Base-by-base conservation (phyloP, 1,284 basidiomycete species). In the Malassezia globosa region DNA sequence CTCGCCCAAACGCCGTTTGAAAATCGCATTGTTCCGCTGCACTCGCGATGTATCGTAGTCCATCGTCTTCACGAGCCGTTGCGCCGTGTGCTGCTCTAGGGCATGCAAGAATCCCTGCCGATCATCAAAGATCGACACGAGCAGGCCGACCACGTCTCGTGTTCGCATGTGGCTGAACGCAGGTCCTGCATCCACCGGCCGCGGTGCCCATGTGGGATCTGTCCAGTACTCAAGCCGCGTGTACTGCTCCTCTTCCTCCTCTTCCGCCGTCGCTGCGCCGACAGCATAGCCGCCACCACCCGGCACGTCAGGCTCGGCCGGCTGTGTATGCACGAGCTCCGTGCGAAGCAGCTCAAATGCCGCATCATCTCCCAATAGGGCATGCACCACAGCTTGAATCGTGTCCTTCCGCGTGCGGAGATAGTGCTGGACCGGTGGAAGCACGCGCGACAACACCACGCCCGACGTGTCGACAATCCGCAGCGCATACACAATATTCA, bases 401-500 rank as follows among this genome's bases (percentile, higher is more conserved):
- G 63, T 70, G 31, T 70, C 67, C n/a, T 50, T 47, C 19, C 67
- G 55, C 7, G 47, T 54, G 13, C 67, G 62, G 33, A 69, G 54
- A 27, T 66, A 67, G 10, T 50, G 40, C 18, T 66, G 52, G 3
- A 69, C 43, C 5, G 65, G 61, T n/a, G 61, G 61, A 11, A 64
- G 60, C 33, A 67, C 58, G 14, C 59, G 61, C 11, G 63, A 66
- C 3, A 97, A 76, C 3, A 97, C 76, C 0, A 96, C 89, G 0
- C 90, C 90, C 0, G 83, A 83, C 1, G 89, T 86, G 69, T 97
- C 92, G 23, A 97, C 76, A 37, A 90, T 80, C 1, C 90, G 82
- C 13, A 97, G 74, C 62, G 86, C 88, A 56, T 84, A 83, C 64
- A 99, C 95, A 1, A 87, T 89, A 2, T 84, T 82, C n/a, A 96